Percentiles rank a stretch among this genome's conserved stretches.
These are phyloP conservation scores for Diutina siamensis DNA, from an alignment of 1,139 yeast genomes.

Conservation along the genomic window DNA sequence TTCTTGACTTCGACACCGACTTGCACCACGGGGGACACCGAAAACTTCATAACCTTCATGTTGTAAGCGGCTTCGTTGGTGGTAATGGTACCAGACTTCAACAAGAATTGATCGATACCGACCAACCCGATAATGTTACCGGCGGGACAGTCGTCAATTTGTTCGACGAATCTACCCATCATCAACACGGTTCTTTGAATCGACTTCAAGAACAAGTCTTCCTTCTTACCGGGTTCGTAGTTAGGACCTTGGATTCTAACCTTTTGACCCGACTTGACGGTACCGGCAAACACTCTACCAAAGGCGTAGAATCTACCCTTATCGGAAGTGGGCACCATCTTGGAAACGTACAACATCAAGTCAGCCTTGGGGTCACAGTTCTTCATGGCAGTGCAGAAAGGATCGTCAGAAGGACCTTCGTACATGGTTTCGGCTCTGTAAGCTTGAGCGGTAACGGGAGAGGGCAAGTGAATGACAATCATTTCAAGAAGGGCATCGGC, in stretches of 20 bases:
- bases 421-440: slow-evolving; percentile 99
- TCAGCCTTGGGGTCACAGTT: slow-evolving; percentile 98
- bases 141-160: slow-evolving; percentile 99
- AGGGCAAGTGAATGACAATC: slow-evolving; percentile 97
- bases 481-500: slow-evolving; percentile 99
- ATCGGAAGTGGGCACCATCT: slow-evolving; percentile 99
- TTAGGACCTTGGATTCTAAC: slow-evolving; percentile 99
- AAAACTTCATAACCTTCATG: slow-evolving; percentile 99
- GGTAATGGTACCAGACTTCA: slow-evolving; percentile 98
- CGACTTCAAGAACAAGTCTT: slow-evolving; percentile 92
- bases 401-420: slow-evolving; percentile 98
- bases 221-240: slow-evolving; percentile 98
- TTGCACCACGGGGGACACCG: slow-evolving; percentile 99
- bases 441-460: slow-evolving; percentile 97
- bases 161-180: slow-evolving; percentile 99
- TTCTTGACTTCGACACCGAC: slow-evolving; percentile 99
- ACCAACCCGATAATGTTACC: slow-evolving; percentile 99
- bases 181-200: slow-evolving; percentile 98
- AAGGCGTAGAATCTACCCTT: slow-evolving; percentile 99
- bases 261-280: slow-evolving; percentile 97
- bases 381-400: slow-evolving; percentile 82
- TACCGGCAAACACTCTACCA: slow-evolving; percentile 99
- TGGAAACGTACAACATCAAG: slow-evolving; percentile 98
- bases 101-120: slow-evolving; percentile 99
- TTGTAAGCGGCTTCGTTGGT: slow-evolving; percentile 95